Base-by-base conservation (phyloP, 768 basidiomycete genomes). In the Phaeolepiota aurea region DNA sequence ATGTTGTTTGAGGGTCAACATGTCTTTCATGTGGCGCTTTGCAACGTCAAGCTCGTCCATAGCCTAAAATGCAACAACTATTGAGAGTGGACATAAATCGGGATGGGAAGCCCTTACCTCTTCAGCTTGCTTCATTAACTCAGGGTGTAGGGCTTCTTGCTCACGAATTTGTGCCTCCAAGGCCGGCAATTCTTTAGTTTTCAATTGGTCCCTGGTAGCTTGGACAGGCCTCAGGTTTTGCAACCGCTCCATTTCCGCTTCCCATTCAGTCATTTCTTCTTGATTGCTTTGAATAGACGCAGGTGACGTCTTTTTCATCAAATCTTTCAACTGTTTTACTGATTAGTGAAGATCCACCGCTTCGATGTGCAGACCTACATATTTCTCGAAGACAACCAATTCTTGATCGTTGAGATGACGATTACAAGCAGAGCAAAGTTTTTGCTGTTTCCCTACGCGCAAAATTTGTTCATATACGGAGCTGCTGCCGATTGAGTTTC, bases 381-480 rank as follows among this genome's bases (percentile, higher is more conserved):
- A 78, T 61, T 70, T 73, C 56, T 92, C 84, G 45, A 92, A 87
- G 0, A 71, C 67, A 0, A 61, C 60, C 9, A 71, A 46, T 44
- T 74, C 69, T 9, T 57, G 53, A 37, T 72, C 70, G 15, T 72
- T 63, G 53, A 97, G 61, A 28, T 66, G 66, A 1, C 92, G 76
- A 49, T 79, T 77, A 54, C 94, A 98, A 5, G 79, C 79, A 9
- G 74, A 66, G 52, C 94, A 99, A 0, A 68, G 58, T 52, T 83
- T 79, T 46, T 81, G 74, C 37, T 68, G 63, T 53, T 74, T 75
- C 22, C 84, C 87, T 1, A 60, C 56, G 12, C 64, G 60, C 30
- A 89, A 66, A 20, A 87, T 49, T 1, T 56, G 55, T 42, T 78
- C 65, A 42, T 76, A 93, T 23, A 72, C 66, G 16, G 57, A 39